A percentile compares a stretch with the other conserved stretches of the same genome.
phyloP scores from a whole-genome alignment of 805 yeast genomes.

The Ogataea dorogensis region DNA sequence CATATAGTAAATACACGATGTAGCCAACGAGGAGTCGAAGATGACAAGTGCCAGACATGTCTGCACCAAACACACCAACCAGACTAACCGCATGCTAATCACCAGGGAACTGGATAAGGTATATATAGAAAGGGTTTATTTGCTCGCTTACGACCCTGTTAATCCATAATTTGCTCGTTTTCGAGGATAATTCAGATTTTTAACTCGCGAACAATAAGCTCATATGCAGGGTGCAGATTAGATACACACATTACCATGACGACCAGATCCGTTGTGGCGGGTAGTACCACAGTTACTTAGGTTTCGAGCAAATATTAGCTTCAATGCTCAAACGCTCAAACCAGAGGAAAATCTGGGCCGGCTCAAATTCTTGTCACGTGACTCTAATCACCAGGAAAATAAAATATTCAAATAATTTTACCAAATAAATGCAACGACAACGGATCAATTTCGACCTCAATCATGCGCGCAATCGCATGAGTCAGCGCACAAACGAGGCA shows the following conservation, averaged over 20 bases:
- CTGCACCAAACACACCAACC: neutral
- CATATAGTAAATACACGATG: slow-evolving; percentile 42
- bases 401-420: slow-evolving; percentile 2
- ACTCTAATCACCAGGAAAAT: neutral
- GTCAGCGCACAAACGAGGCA: slow-evolving; percentile 35
- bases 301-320: no score
- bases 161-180: neutral
- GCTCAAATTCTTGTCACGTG: no score
- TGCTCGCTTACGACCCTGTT: neutral
- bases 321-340: no score
- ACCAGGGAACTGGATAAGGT: neutral
- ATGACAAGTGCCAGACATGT: slow-evolving; percentile 9
- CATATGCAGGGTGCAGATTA: no score
- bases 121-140: neutral
- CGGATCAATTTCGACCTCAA: slow-evolving; percentile 29
- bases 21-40: slow-evolving; percentile 39
- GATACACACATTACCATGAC: no score
- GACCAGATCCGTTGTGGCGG: no score
- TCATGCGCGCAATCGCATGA: slow-evolving; percentile 28
- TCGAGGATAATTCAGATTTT: no score
- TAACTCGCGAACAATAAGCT: no score
- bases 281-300: no score
- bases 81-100: neutral
- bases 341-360: no score
- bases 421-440: slow-evolving; percentile 21